Base-by-base conservation (phyloP, 495 filamentous ascomycete species). In the Astrothelium macrocarpum region DNA sequence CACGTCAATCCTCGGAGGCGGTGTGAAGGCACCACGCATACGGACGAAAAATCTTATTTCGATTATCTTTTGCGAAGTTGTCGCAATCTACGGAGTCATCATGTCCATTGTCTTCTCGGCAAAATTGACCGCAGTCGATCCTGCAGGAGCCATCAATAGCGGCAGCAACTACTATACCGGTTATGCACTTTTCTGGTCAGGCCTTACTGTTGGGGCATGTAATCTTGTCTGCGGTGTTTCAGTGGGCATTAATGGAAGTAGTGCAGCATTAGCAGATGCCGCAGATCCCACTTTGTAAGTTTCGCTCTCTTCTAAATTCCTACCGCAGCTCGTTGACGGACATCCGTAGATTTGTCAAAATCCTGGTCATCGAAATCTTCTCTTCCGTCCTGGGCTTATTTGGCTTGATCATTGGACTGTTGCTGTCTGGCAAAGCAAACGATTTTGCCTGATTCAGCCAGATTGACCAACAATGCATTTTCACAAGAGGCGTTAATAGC, bases 51-150 rank as follows among this genome's bases (percentile, higher is more conserved):
- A 97, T 78, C 75, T 99, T 65, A 96, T 99, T 73, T 97, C 95
- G 68, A 97, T 99, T 79, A 97, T 99, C 79, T 99, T 99, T 82
- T 99, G 95, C 79, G 95, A 99, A 78, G 95, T 97, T 68, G 95
- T 99, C 66, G 95, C 95, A 71, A 99, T 99, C 74, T 99, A 99
- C 81, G 95, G 95, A 70, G 91, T 99, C 70, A 99, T 99, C 78
- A 97, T 97, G 90, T 87, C 93, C 65, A 99, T 99, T 74, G 86
- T 99, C 53, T 97, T 96, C 80, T 95, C 92, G 42, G 79, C 92
- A 32, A 94, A 96, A 72, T 75, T 99, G 63, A 82, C 82, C 67
- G 63, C 74, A 18, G 77, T 89, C 32, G 63, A 76, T 26, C 20
- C 49, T 9, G 74, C 71, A 7, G 80, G 82, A 1, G 77, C 73